A percentile compares a stretch with the other conserved stretches of the same genome.
Conservation (phyloP, 176 grass and related monocot genomes). For the Musa itinerans region DNA sequence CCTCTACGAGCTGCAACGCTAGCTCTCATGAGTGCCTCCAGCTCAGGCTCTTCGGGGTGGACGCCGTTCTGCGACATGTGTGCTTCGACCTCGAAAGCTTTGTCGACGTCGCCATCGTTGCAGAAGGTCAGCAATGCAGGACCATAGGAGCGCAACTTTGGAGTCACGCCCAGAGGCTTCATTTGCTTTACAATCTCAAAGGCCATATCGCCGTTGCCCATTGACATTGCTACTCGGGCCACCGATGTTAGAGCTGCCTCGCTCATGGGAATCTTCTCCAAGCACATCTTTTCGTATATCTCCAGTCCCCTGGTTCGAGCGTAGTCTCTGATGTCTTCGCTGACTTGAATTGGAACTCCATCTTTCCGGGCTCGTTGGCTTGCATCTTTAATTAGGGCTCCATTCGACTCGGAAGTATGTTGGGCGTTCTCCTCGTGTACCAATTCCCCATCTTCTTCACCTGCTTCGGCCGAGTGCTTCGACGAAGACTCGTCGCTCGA, state of each 20-base stretch:
- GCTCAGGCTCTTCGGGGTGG: constrained; percentile 44
- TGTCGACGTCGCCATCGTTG: constrained; percentile 45
- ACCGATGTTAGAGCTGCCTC: constrained; percentile 58
- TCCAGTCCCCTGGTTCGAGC: constrained; percentile 40
- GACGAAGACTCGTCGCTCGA: neutral
- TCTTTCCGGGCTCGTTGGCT: neutral
- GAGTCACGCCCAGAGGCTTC: constrained; percentile 32
- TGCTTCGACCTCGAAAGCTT: constrained; percentile 51
- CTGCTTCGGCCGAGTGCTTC: neutral
- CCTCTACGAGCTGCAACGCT: constrained; percentile 28
- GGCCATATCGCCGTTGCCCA: constrained; percentile 39
- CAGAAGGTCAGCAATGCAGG: constrained; percentile 49
- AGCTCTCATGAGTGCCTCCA: constrained; percentile 43
- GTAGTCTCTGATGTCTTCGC: constrained; percentile 39
- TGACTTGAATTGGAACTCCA: constrained; percentile 24
- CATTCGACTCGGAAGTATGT: neutral
- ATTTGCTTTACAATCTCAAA: constrained; percentile 58
- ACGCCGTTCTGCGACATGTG: constrained; percentile 51
- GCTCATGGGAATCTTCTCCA: constrained; percentile 36
- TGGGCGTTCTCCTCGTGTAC: neutral
- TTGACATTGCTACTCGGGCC: constrained; percentile 45
- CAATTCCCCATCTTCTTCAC: constrained; percentile 1
- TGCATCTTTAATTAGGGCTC: neutral
- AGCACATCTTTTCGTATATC: constrained; percentile 47
- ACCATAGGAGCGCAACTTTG: constrained; percentile 48